Percentiles rank a stretch among this genome's conserved stretches.
Evolutionary conservation across 441 rosid genomes (phyloP).

Genomic region (Omphalea diandra): DNA sequence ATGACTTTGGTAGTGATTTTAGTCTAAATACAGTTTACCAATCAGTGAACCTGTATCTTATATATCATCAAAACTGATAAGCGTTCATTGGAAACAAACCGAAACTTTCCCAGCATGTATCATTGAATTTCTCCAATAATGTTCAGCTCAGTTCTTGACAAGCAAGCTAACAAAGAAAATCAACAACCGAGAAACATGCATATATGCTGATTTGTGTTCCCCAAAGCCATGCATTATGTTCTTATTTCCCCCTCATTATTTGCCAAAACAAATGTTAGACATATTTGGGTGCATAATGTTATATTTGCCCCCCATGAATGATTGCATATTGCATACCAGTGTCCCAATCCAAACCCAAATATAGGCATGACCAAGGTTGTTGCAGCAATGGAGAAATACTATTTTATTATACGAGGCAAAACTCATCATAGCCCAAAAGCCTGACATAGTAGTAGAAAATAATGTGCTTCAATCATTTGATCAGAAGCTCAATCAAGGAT

Average conservation of each 20-base stretch:
- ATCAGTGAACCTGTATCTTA: background rate
- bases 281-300: too few species aligned
- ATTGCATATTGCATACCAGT: background rate
- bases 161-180: too few species aligned
- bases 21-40: slow-evolving; percentile 11
- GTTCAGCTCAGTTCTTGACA: too few species aligned
- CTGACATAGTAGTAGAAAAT: background rate
- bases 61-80: too few species aligned
- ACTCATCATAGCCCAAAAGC: background rate
- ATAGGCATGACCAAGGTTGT: background rate
- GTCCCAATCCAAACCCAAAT: background rate
- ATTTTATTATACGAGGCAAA: too few species aligned
- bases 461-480: slow-evolving; percentile 14
- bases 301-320: too few species aligned
- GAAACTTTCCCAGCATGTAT: too few species aligned
- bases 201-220: background rate
- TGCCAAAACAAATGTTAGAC: background rate
- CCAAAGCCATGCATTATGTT: background rate
- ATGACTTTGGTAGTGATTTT: background rate
- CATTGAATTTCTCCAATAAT: too few species aligned
- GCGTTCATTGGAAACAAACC: too few species aligned
- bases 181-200: too few species aligned
- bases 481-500: background rate
- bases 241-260: background rate
- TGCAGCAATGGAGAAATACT: background rate